phyloP scores from a whole-genome alignment of 106 monocot genomes.

The Narthecium ossifragum region DNA sequence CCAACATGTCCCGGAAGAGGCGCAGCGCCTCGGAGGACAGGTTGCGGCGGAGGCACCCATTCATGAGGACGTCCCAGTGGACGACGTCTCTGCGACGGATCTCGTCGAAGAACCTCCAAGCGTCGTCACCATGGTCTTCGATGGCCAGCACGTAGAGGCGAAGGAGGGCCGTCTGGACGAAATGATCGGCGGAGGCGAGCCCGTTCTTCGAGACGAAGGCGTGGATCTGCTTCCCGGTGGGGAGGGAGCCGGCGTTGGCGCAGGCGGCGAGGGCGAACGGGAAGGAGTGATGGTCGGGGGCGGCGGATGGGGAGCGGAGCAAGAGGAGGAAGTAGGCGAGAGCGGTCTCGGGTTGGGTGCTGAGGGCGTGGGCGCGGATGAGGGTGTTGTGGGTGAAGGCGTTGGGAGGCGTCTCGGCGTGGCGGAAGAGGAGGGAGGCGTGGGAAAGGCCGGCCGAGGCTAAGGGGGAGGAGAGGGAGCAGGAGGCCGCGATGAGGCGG shows the following conservation, averaged over 20 bases:
- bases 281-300: conserved; percentile 50
- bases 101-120: conserved; percentile 48
- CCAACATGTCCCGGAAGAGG: conserved; percentile 23
- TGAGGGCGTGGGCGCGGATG: conserved; percentile 25
- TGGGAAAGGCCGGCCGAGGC: conserved; percentile 1
- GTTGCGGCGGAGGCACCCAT: conserved; percentile 19
- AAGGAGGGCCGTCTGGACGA: conserved; percentile 44
- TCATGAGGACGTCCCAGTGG: conserved; percentile 65
- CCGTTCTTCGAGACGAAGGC: conserved; percentile 33
- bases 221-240: conserved; percentile 46
- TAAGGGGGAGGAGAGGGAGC: not conserved
- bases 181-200: conserved; percentile 44
- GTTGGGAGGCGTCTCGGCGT: not conserved
- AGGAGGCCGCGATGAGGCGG: conserved; percentile 27
- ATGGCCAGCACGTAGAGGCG: conserved; percentile 27
- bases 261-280: conserved; percentile 48
- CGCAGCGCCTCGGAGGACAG: conserved; percentile 16
- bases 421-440: not conserved
- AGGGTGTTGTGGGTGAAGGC: conserved; percentile 15
- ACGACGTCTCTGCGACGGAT: conserved; percentile 27
- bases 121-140: not conserved
- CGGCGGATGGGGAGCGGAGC: conserved; percentile 17
- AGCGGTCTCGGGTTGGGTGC: conserved; percentile 9
- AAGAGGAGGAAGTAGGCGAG: conserved; percentile 36
- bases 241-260: conserved; percentile 8